phyloP scores from a whole-genome alignment of 768 basidiomycete genomes.

The Chalciporus chontae region DNA sequence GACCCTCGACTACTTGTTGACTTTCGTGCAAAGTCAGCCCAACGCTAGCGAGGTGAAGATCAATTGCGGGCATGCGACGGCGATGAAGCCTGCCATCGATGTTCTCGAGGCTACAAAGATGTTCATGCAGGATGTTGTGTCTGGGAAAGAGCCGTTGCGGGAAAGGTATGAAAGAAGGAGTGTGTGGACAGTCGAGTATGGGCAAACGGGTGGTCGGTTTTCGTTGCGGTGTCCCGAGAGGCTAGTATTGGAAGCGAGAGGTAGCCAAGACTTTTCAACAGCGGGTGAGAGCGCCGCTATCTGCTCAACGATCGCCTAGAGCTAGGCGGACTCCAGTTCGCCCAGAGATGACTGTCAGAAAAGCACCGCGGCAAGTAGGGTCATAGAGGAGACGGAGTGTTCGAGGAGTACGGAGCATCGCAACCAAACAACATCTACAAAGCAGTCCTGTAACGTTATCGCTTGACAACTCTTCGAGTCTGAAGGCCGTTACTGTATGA shows the following conservation, averaged over 20 bases:
- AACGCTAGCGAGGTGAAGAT: conserved; percentile 33
- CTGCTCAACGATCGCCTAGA: too few species aligned
- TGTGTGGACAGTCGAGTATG: conserved; percentile 42
- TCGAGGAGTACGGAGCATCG: too few species aligned
- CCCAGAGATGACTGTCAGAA: too few species aligned
- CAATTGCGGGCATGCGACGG: conserved; percentile 50
- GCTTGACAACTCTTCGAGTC: too few species aligned
- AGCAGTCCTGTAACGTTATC: too few species aligned
- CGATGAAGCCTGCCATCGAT: conserved; percentile 41
- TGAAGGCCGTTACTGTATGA: too few species aligned
- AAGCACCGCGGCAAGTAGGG: too few species aligned
- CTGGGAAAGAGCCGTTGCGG: conserved; percentile 36
- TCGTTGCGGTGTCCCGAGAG: conserved; percentile 48
- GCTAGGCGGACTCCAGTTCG: too few species aligned
- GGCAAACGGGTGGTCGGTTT: conserved; percentile 39
- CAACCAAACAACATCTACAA: too few species aligned
- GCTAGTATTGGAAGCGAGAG: conserved; percentile 39
- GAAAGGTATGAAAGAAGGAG: conserved; percentile 32
- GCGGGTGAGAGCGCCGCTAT: too few species aligned
- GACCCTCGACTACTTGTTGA: conserved; percentile 41
- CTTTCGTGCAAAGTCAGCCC: conserved; percentile 35
- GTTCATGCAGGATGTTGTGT: conserved; percentile 49
- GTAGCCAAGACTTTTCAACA: too few species aligned
- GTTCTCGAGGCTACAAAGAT: conserved; percentile 38
- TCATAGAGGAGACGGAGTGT: too few species aligned